These are phyloP conservation scores for Lippia alba DNA, from an alignment of 305 asterid genomes.

Conservation along the genomic window DNA sequence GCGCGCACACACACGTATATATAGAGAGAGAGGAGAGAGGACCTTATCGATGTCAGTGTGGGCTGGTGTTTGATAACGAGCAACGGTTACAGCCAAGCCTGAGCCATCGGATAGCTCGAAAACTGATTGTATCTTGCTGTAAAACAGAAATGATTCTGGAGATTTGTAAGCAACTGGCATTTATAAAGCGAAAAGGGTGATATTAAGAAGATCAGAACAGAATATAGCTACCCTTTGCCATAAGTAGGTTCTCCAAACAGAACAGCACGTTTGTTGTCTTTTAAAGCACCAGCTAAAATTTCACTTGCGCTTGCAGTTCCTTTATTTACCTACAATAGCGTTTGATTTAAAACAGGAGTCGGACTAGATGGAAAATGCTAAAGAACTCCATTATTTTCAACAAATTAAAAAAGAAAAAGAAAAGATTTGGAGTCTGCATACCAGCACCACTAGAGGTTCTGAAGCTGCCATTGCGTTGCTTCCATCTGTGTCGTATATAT, in stretches of 20 bases:
- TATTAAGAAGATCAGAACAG: background rate
- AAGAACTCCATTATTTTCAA: background rate
- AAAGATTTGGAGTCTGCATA: slow-evolving; percentile 38
- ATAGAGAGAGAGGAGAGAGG: slow-evolving; percentile 23
- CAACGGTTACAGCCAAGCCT: slow-evolving; percentile 93
- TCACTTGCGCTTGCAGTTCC: slow-evolving; percentile 99
- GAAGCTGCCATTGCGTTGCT: slow-evolving; percentile 80
- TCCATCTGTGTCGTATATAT: slow-evolving; percentile 95
- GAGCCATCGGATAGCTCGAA: slow-evolving; percentile 97
- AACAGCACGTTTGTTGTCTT: slow-evolving; percentile 93
- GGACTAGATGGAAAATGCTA: background rate
- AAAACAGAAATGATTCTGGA: background rate
- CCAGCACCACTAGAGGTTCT: slow-evolving; percentile 93
- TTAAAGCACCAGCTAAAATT: slow-evolving; percentile 93
- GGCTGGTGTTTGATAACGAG: slow-evolving; percentile 97
- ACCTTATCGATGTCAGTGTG: slow-evolving; percentile 96
- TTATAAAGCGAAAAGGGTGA: too few species aligned
- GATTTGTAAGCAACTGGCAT: too few species aligned
- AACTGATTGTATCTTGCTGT: slow-evolving; percentile 95
- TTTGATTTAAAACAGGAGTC: background rate
- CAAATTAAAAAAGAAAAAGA: background rate
- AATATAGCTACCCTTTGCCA: slow-evolving; percentile 80
- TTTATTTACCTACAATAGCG: slow-evolving; percentile 72
- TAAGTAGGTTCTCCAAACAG: slow-evolving; percentile 89
- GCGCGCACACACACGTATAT: background rate